phyloP scores from a whole-genome alignment of 2,329 filamentous ascomycete genomes.

The Ophiostoma piceae region DNA sequence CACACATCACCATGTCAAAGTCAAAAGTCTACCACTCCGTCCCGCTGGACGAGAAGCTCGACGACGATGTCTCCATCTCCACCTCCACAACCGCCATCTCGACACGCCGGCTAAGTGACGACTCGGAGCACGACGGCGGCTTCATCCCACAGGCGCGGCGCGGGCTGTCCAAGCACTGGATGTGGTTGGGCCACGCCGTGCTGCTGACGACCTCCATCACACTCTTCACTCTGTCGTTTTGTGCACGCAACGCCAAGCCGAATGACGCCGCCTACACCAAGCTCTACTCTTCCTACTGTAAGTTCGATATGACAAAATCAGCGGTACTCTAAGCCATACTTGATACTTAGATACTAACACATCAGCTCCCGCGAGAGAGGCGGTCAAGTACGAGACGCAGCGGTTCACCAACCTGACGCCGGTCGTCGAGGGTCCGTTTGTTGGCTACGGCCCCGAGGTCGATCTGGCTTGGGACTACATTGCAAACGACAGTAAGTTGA shows the following conservation, averaged over 20 bases:
- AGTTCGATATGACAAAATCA: not conserved
- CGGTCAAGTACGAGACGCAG: slow-evolving; percentile 46
- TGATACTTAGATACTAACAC: slow-evolving; percentile 30
- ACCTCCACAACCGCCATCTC: slow-evolving; percentile 1
- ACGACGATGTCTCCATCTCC: slow-evolving; percentile 20
- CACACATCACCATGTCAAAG: slow-evolving; percentile 29
- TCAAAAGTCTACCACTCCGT: slow-evolving; percentile 36
- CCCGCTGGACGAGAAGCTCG: slow-evolving; percentile 36
- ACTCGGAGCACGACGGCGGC: slow-evolving; percentile 21
- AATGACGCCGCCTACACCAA: slow-evolving; percentile 35
- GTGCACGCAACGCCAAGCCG: slow-evolving; percentile 35
- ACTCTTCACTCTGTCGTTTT: slow-evolving; percentile 40
- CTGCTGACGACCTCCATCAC: slow-evolving; percentile 39
- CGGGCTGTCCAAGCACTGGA: slow-evolving; percentile 32
- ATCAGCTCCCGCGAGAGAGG: slow-evolving; percentile 42
- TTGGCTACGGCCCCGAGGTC: slow-evolving; percentile 52
- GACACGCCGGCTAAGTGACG: slow-evolving; percentile 22
- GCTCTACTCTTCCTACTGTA: slow-evolving; percentile 42
- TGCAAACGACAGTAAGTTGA: slow-evolving; percentile 39
- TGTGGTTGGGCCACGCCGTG: slow-evolving; percentile 39
- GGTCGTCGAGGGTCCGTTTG: slow-evolving; percentile 45
- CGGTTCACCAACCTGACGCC: slow-evolving; percentile 45
- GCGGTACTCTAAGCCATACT: not conserved
- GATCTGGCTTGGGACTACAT: slow-evolving; percentile 54
- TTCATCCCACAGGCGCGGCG: slow-evolving; percentile 20